Evolutionary conservation across 179 eudicot genomes (phyloP), one percentile per base, ranked within the genome.

Genomic region (Nepenthes alata): DNA sequence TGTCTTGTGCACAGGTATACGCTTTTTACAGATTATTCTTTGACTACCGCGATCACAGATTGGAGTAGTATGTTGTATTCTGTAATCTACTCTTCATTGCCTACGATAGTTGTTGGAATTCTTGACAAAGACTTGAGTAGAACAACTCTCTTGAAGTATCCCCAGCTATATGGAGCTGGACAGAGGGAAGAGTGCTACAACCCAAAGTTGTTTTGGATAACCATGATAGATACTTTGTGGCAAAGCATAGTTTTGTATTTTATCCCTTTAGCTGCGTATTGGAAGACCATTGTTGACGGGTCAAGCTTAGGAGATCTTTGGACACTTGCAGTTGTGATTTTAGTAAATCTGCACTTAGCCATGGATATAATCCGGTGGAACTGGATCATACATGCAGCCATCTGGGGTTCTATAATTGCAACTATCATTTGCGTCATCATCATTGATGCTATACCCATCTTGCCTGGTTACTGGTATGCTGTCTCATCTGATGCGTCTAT

Each of bases 31-130:
- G 77, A 74, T 60, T 94, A 75, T 71, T 83, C 96, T 16, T 63
- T 90, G 81, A 94, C 94, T 37, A 87, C 97, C 35, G 91, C 99
- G 14, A 77, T 94, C 25, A 87, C 78, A 3, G 99, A 94, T 60
- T 94, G 99, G 99, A 94, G 91, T 82, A 87, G 95, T 44, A 85
- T 90, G 58, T 25, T 94, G 67, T 94, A 90, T 75, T 94, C 99
- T 7, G 77, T 94, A 61, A 60, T 87, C 38, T 94, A 94, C 68
- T 87, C 94, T 53, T 74, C 99, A 11, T 50, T 87, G 25, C 99
- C 99, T 49, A 90, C 99, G 11, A 70, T 94, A 13, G 72, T 85
- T 11, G 80, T 94, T 37, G 99, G 89, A 38, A 78, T 90, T 64
- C 87, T 94, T 5, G 99, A 94, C 74, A 90, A 90, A 72, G 97